A percentile compares a stretch with the other conserved stretches of the same genome.
These are phyloP conservation scores for Yamadazyma akitaensis DNA, from an alignment of 805 yeast species.

Conservation along the genomic window DNA sequence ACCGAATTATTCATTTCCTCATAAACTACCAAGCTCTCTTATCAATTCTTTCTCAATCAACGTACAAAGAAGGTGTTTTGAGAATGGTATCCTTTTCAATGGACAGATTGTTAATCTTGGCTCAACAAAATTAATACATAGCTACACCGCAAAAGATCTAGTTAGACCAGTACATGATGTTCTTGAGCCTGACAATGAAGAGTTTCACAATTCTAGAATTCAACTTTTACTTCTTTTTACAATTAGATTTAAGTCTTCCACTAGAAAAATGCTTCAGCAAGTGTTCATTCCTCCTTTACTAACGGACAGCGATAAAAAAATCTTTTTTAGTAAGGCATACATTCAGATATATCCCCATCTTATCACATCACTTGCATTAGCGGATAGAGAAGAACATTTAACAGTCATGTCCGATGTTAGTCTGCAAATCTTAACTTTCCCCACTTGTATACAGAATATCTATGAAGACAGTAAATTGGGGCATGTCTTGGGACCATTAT, in stretches of 20 bases:
- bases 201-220: constrained; percentile 43
- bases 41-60: constrained; percentile 18
- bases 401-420: constrained; percentile 30
- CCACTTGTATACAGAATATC: constrained; percentile 38
- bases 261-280: constrained; percentile 46
- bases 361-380: constrained; percentile 44
- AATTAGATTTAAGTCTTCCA: constrained; percentile 51
- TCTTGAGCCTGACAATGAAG: constrained; percentile 12
- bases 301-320: constrained; percentile 46
- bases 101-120: constrained; percentile 26
- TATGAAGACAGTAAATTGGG: constrained; percentile 38
- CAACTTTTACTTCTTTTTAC: constrained; percentile 60
- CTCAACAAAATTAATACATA: constrained; percentile 15
- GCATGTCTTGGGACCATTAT: constrained; percentile 46
- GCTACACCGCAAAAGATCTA: constrained; percentile 14
- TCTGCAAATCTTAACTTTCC: constrained; percentile 44
- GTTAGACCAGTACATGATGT: constrained; percentile 14
- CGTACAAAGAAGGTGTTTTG: constrained; percentile 21
- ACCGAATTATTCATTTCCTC: constrained; percentile 30
- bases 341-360: constrained; percentile 52
- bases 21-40: constrained; percentile 23
- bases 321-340: constrained; percentile 49
- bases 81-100: constrained; percentile 30
- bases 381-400: constrained; percentile 50
- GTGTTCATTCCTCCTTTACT: constrained; percentile 55